Percentiles rank a stretch among this genome's conserved stretches.
Evolutionary conservation across 2,329 filamentous ascomycete genomes (phyloP).

Genomic region (Aspergillus sp.): DNA sequence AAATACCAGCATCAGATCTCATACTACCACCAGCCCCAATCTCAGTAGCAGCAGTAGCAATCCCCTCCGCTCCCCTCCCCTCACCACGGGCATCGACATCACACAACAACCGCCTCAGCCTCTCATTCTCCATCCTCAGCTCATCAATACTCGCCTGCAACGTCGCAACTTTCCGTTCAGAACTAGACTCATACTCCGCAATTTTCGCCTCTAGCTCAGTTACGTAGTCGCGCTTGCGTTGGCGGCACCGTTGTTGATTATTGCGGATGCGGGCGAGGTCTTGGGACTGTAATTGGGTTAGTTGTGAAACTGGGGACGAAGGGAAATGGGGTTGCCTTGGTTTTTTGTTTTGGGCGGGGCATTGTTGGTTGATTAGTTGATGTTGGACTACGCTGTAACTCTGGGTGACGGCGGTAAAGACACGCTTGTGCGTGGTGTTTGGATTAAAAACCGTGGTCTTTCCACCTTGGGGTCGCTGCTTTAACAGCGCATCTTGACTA

Average conservation of each 20-base stretch:
- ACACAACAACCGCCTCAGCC: neutral
- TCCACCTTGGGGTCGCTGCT: too few relatives aligned
- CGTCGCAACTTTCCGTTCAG: neutral
- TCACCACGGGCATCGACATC: too few relatives aligned
- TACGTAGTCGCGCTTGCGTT: constrained; percentile 37
- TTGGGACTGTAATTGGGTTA: constrained; percentile 18
- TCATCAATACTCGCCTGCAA: neutral
- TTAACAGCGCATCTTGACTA: too few relatives aligned
- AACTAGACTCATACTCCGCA: neutral
- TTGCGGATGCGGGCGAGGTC: constrained; percentile 41
- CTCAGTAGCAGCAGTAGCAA: too few relatives aligned
- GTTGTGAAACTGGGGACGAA: neutral
- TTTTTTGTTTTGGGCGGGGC: neutral
- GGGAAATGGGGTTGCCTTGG: neutral
- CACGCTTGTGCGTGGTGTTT: too few relatives aligned
- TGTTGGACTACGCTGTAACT: too few relatives aligned
- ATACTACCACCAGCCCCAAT: too few relatives aligned
- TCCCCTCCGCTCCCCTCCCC: too few relatives aligned
- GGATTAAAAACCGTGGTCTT: too few relatives aligned
- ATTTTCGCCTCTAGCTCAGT: constrained; percentile 29
- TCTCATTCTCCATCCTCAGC: neutral
- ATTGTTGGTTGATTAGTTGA: neutral
- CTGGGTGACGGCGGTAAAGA: too few relatives aligned
- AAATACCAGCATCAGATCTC: too few relatives aligned
- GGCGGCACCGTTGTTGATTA: constrained; percentile 48